These are phyloP conservation scores for Wickerhamia fluorescens DNA, from an alignment of 805 yeast species.

Conservation along the genomic window DNA sequence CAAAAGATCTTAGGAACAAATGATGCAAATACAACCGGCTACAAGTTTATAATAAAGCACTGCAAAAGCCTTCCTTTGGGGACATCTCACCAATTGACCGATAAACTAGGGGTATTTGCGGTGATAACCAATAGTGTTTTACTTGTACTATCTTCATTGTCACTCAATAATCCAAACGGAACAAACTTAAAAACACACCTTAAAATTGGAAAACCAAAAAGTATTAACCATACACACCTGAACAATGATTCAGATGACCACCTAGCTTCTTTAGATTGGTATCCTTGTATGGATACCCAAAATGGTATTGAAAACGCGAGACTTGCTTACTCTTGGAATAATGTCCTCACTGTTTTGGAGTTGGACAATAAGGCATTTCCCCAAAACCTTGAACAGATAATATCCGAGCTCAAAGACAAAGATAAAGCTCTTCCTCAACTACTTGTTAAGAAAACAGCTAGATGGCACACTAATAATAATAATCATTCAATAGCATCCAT, in stretches of 20 bases:
- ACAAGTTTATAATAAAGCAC: slow-evolving; percentile 14
- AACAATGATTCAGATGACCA: too few relatives aligned
- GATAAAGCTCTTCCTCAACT: slow-evolving; percentile 27
- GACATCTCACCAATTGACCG: slow-evolving; percentile 45
- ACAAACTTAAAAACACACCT: slow-evolving; percentile 40
- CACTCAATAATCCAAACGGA: slow-evolving; percentile 32
- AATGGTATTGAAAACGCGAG: slow-evolving; percentile 27
- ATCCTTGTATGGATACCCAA: slow-evolving; percentile 40
- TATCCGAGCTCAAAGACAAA: slow-evolving; percentile 31
- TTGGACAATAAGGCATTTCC: slow-evolving; percentile 33
- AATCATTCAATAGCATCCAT: slow-evolving; percentile 34
- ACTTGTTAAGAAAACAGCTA: slow-evolving; percentile 16
- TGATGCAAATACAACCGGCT: slow-evolving; percentile 14
- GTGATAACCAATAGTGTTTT: slow-evolving; percentile 47
- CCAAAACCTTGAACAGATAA: slow-evolving; percentile 14
- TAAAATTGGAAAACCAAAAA: slow-evolving; percentile 45
- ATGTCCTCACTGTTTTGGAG: slow-evolving; percentile 49
- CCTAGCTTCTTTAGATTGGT: slow-evolving; percentile 48
- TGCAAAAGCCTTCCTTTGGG: slow-evolving; percentile 57
- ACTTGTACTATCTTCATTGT: slow-evolving; percentile 44
- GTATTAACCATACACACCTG: too few relatives aligned
- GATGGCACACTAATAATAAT: slow-evolving; percentile 13
- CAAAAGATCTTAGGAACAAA: slow-evolving; percentile 46
- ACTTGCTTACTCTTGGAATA: slow-evolving; percentile 67
- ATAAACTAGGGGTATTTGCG: slow-evolving; percentile 53